Conservation (phyloP, 441 rosid species). For the Populus hybrid region DNA sequence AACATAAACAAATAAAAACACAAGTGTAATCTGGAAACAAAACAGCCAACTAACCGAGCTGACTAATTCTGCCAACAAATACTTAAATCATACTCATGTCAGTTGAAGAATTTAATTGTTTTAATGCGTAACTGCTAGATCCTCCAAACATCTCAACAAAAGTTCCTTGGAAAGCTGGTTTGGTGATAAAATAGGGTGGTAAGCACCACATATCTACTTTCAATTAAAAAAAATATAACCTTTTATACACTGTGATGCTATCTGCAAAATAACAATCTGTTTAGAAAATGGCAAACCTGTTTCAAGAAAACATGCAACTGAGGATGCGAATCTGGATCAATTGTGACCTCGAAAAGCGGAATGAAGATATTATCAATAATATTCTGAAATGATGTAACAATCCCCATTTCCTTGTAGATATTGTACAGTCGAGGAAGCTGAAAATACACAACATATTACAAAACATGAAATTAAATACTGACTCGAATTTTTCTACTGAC, state of each 20-base stretch:
- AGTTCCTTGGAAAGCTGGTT: not conserved
- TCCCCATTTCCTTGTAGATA: constrained; percentile 97
- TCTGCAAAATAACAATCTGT: not conserved
- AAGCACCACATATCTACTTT: not conserved
- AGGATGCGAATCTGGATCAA: constrained; percentile 98
- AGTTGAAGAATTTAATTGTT: not conserved
- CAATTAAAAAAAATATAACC: not conserved
- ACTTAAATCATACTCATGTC: not conserved
- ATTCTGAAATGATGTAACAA: constrained; percentile 98
- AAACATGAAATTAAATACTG: not conserved
- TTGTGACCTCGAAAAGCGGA: constrained; percentile 94
- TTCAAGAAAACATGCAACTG: constrained; percentile 94
- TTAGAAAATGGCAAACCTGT: constrained; percentile 51
- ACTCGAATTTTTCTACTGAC: not conserved
- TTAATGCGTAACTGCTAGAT: not conserved
- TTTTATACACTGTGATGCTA: not conserved
- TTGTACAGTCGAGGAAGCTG: constrained; percentile 98
- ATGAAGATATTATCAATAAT: constrained; percentile 94
- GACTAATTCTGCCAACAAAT: not conserved
- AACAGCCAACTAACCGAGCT: not conserved
- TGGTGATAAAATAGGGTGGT: not conserved
- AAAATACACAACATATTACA: constrained; percentile 16
- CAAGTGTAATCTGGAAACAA: not conserved
- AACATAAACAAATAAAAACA: not conserved
- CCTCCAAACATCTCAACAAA: not conserved